Evolutionary conservation across 148 eudicot species (phyloP).

Genomic region (Tetragonia tetragonoides): DNA sequence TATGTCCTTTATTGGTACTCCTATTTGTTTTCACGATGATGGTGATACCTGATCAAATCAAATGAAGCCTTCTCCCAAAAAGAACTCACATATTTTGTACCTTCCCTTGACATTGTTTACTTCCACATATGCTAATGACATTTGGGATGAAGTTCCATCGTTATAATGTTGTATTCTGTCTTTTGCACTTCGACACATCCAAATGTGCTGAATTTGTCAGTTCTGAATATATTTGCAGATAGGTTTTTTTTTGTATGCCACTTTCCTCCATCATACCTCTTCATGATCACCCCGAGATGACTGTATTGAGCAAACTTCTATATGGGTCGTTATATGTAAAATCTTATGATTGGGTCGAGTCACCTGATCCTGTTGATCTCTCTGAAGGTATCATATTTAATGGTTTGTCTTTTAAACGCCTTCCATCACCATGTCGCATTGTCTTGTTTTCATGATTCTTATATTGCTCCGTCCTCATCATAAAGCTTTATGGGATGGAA

Average conservation of each 20-base stretch:
- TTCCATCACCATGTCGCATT: neutral
- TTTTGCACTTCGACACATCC: neutral
- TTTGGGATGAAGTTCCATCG: neutral
- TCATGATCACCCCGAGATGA: constrained; percentile 92
- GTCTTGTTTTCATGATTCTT: neutral
- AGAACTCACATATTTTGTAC: too few species aligned
- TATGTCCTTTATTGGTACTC: too few species aligned
- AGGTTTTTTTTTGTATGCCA: constrained; percentile 80
- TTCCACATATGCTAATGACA: neutral
- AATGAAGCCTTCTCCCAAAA: too few species aligned
- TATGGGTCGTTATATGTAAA: constrained; percentile 72
- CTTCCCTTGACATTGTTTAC: neutral
- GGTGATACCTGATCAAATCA: neutral
- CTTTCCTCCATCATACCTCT: constrained; percentile 75
- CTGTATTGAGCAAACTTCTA: constrained; percentile 76
- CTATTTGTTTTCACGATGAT: too few species aligned
- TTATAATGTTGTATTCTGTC: neutral
- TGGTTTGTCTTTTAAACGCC: neutral
- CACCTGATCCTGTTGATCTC: constrained; percentile 48
- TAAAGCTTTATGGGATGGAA: neutral
- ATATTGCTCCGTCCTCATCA: neutral
- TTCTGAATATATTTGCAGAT: constrained; percentile 40
- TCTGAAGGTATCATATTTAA: constrained; percentile 37
- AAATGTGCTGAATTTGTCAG: neutral
- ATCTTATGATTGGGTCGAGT: constrained; percentile 80